These are phyloP conservation scores for Flaveria trinervia DNA, from an alignment of 129 eudicot genomes.

Conservation along the genomic window DNA sequence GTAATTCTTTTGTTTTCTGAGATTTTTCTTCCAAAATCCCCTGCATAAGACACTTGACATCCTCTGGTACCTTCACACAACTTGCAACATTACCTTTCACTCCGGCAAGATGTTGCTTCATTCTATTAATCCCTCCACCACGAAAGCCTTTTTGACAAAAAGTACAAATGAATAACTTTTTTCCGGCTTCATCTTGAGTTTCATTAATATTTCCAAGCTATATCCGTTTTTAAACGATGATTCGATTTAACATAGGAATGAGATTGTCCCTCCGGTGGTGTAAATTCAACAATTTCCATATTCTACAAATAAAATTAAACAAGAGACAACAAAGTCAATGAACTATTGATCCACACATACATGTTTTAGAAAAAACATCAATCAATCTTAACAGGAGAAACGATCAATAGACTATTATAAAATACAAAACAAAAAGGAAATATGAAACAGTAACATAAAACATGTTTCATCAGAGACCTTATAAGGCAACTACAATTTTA, in stretches of 20 bases:
- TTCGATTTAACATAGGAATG: neutral
- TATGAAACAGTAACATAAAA: neutral
- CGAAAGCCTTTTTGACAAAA: conserved; percentile 14
- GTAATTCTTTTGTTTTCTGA: neutral
- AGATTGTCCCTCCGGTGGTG: neutral
- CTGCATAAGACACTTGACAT: conserved; percentile 3
- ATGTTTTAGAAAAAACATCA: neutral
- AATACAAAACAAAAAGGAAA: neutral
- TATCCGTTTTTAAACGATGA: conserved; percentile 4
- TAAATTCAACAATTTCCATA: neutral
- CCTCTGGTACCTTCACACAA: conserved; percentile 6
- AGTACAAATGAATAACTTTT: neutral
- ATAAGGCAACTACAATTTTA: neutral
- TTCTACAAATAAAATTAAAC: conserved; percentile 4
- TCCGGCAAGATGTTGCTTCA: conserved; percentile 16
- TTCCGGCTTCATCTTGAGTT: conserved; percentile 11
- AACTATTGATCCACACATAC: neutral
- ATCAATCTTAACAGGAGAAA: neutral
- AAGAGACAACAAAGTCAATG: conserved; percentile 6
- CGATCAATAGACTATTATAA: neutral
- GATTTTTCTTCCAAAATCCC: conserved; percentile 3
- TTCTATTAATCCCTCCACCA: conserved; percentile 13
- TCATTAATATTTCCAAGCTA: conserved; percentile 3
- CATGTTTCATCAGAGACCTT: neutral
- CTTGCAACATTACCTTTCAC: conserved; percentile 16